Base-by-base conservation (phyloP, 1,139 yeast species). In the Blastobotrys petasosporus region DNA sequence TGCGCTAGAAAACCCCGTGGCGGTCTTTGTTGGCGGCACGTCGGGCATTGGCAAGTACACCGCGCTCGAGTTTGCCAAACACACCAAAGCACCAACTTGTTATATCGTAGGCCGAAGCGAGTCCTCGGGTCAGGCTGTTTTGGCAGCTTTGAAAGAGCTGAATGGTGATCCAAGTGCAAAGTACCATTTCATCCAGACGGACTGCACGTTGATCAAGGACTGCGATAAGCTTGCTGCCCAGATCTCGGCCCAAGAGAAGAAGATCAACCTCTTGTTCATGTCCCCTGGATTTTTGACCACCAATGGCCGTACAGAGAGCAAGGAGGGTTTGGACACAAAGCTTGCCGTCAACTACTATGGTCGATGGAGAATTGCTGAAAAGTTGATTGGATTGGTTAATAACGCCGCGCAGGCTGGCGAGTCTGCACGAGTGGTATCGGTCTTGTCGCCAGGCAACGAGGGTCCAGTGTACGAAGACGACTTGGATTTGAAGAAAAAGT, bases 21-120 rank as follows among this genome's bases (percentile, higher is more conserved):
- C 56, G 10, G 63, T 63, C 6, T 58, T 64, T 41, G 54, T 62
- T 13, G 68, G 68, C 3, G 67, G 59, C 8, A 63, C 67, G 4
- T 53, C 56, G 11, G 68, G 68, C 32, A 55, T 64, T 34, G 68
- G 68, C 16, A 59, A 59, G 41, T 47, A 53, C 44, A 54, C 64
- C 3, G 64, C 64, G 23, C 60, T 55, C 48, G 47, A 51, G 32
- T 59, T 60, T 48, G 68, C 64, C 12, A 50, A 51, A 39, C 52
- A 58, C 46, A 54, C 58, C 29, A 45, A 49, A 11, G 36, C 45
- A n/a, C 67, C 68, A 11, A 58, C 58, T 2, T 49, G 62, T 12
- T 63, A 64, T 51, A 51, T 64, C 40, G 52, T 62, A 11, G 68
- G 67, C 1, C 56, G 67, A 23, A 58, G 51, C 44, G 54, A 50